Conservation (phyloP, 2,329 filamentous ascomycete species). For the Botrytis medusae region DNA sequence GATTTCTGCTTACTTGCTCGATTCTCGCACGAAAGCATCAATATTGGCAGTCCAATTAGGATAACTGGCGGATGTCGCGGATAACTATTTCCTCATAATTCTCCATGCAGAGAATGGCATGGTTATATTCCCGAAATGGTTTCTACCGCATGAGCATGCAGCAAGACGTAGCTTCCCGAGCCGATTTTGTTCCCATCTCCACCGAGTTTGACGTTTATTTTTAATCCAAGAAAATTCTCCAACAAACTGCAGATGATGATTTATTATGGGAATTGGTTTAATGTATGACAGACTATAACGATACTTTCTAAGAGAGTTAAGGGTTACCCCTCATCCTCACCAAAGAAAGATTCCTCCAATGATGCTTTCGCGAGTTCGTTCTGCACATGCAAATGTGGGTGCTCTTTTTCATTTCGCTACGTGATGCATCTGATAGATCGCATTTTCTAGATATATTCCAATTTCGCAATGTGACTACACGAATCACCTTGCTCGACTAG, state of each 20-base stretch:
- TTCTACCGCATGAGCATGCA: slow-evolving; percentile 16
- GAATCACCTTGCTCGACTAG: slow-evolving; percentile 13
- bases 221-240: not conserved
- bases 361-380: not conserved
- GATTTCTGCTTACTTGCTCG: slow-evolving; percentile 5
- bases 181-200: slow-evolving; percentile 16
- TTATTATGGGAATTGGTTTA: not conserved
- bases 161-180: slow-evolving; percentile 12
- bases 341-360: not conserved
- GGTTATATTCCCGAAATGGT: slow-evolving; percentile 20
- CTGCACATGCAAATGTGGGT: slow-evolving; percentile 19
- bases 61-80: slow-evolving; percentile 15
- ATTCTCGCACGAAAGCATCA: not conserved
- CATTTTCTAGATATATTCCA: slow-evolving; percentile 16
- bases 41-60: slow-evolving; percentile 6
- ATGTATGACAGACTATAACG: not conserved
- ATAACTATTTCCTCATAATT: slow-evolving; percentile 2
- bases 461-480: slow-evolving; percentile 7
- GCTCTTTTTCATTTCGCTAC: not conserved
- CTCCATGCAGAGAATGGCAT: slow-evolving; percentile 21
- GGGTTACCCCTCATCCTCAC: slow-evolving; percentile 12
- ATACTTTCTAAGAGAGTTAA: not conserved
- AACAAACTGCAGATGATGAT: not conserved
- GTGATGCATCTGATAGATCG: slow-evolving; percentile 22
- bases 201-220: slow-evolving; percentile 15